Conservation (phyloP, 169 alveolate genomes). For the Plasmodium ovale region DNA sequence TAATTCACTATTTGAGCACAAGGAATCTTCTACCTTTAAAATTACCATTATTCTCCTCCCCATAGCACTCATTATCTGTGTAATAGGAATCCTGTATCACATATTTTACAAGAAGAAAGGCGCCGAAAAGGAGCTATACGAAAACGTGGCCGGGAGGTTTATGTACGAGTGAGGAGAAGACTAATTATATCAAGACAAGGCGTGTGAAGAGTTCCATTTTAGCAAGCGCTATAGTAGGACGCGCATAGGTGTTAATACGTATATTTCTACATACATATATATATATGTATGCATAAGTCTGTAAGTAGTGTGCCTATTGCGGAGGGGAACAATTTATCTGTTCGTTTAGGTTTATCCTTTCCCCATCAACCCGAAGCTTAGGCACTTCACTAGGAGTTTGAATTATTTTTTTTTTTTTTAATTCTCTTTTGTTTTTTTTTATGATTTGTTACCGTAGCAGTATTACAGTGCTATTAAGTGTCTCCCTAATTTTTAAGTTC, state of each 20-base stretch:
- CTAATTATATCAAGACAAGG: too few species aligned
- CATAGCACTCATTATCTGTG: slow-evolving; percentile 19
- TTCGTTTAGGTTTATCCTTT: too few species aligned
- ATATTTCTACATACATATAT: neutral
- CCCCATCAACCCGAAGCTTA: too few species aligned
- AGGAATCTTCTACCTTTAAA: slow-evolving; percentile 37
- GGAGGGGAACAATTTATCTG: too few species aligned
- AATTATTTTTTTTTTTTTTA: neutral
- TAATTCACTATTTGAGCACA: slow-evolving; percentile 10
- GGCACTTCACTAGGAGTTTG: neutral
- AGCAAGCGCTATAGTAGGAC: too few species aligned
- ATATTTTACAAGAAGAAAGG: slow-evolving; percentile 54
- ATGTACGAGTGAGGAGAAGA: slow-evolving; percentile 56
- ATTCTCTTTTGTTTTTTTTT: neutral
- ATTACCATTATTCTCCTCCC: slow-evolving; percentile 34
- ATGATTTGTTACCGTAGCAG: neutral
- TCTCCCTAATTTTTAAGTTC: neutral
- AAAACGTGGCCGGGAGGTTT: slow-evolving; percentile 72
- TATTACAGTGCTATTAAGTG: neutral
- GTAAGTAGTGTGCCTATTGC: neutral
- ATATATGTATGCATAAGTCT: neutral
- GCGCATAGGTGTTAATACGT: too few species aligned
- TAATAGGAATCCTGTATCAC: slow-evolving; percentile 38
- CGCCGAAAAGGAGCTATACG: slow-evolving; percentile 70
- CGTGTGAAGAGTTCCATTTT: too few species aligned